A percentile compares a stretch with the other conserved stretches of the same genome.
Conservation (phyloP, 257 asterid species). For the Solanum chmielewskii region DNA sequence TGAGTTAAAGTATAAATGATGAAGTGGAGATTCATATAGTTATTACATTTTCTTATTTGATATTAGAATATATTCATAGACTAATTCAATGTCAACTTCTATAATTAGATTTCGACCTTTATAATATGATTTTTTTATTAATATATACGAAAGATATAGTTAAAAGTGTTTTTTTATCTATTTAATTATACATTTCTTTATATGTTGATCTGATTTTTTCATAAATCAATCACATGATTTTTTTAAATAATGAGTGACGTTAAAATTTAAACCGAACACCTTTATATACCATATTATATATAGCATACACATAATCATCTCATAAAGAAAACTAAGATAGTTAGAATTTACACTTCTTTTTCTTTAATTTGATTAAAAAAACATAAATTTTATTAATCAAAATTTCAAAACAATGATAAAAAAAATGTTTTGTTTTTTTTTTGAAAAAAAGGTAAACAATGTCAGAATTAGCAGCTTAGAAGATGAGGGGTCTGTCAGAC, state of each 20-base stretch:
- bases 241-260: background rate
- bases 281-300: background rate
- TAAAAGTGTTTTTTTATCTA: too few species aligned
- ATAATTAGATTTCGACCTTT: background rate
- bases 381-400: background rate
- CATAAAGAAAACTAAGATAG: background rate
- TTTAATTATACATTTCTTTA: too few species aligned
- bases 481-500: background rate
- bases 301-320: background rate
- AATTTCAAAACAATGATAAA: background rate
- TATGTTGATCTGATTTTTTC: background rate
- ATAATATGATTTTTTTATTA: background rate
- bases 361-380: background rate
- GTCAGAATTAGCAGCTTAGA: background rate
- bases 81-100: background rate
- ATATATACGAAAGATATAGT: background rate
- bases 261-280: background rate
- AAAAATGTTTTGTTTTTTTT: background rate
- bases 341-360: too few species aligned
- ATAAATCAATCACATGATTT: fast-evolving
- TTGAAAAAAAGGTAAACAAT: background rate
- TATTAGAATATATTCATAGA: background rate
- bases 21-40: background rate
- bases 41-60: background rate
- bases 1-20: background rate